Evolutionary conservation across 2,329 filamentous ascomycete species (phyloP), one percentile per base, ranked within the genome.

Genomic region (Pestalotiopsis sp.): DNA sequence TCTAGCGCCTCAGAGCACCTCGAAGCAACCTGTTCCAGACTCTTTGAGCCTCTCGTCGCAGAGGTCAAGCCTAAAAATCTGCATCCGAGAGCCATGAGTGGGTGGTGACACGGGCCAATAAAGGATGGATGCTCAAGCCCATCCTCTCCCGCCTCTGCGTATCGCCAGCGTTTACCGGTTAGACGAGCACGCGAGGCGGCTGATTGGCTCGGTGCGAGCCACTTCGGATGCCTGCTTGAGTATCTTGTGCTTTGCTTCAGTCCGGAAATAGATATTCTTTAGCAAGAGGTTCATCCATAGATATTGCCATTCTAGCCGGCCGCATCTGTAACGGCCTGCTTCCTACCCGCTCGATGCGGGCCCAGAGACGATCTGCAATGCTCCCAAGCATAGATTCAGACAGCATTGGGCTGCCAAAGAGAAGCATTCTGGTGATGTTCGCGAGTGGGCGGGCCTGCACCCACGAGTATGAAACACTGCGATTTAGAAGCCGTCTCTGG

Each of bases 231-330:
- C 65, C 27, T 27, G 39, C 23, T 25, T 20, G 25, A 23, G 38
- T 56, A 36, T 64, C 20, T 25, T 13, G 31, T 45, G 20, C 57
- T 31, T 31, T 56, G 38, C 20, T 39, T 31, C 27, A 23, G 9
- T 39, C 57, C 58, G 56, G 66, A 67, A 67, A 67, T 67, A 67
- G 66, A 62, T 31, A 52, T 63, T 36, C 57, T 23, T 59, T 31
- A 61, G 20, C 36, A 38, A 67, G 12, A 17, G 58, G 58, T 66
- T 49, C n/a, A 36, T 20, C 56, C 45, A 31, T n/a, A 25, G 38
- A 25, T 25, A 62, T 31, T 67, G 20, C 41, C 59, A 58, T 62
- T 49, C 49, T 58, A 39, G 20, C 57, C 49, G 66, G 66, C 58
- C 57, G 66, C 66, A 27, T 52, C 25, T 25, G 45, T 17, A 45